Base-by-base conservation (phyloP, 192 early-diverging fungal species). In the Gamsiella multidivaricata region DNA sequence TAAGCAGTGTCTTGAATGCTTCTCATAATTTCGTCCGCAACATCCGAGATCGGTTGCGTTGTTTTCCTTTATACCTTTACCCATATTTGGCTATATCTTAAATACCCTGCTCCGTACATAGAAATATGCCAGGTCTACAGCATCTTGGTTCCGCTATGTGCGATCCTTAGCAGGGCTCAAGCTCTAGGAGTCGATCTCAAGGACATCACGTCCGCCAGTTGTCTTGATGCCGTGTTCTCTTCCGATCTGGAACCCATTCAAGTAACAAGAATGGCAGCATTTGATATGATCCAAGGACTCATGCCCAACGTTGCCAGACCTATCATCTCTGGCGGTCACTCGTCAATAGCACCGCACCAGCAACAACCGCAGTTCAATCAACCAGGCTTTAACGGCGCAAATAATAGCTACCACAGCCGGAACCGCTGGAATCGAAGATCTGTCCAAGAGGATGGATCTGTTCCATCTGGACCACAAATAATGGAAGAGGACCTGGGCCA, bases 211-310 rank as follows among this genome's bases (percentile, higher is more conserved):
- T 22, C 54, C 2, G 34, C 46, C 20, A 64, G 25, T 17, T 68
- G 65, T 26, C 60, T 78, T 20, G 74, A 78, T 6, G 45, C 65
- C 25, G 37, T 78, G 17, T 50, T 78, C 22, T 69, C 74, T 2
- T 58, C 60, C 11, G 61, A 68, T 20, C 42, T 78, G 18, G 60
- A 68, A 0, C 60, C 65, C 1, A 78, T 78, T 36, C 26, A 64
- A 0, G 45, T 78, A 29, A 68, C 61, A 1, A 58, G 65, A 7
- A 23, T 69, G 56, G 74, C 74, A 17, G 65, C 74, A 7, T 25
- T 68, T 5, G 74, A 78, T 23, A 68, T 78, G 74, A 69, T 78
- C 10, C 74, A 69, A 33, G 74, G 74, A 18, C 42, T 78, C 2
- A 41, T 78, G 54, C 56, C 66, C 6, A 31, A 42, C 14, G 62